Evolutionary conservation across 2,329 filamentous ascomycete genomes (phyloP), one percentile per base, ranked within the genome.

Genomic region (Didymella exigua): DNA sequence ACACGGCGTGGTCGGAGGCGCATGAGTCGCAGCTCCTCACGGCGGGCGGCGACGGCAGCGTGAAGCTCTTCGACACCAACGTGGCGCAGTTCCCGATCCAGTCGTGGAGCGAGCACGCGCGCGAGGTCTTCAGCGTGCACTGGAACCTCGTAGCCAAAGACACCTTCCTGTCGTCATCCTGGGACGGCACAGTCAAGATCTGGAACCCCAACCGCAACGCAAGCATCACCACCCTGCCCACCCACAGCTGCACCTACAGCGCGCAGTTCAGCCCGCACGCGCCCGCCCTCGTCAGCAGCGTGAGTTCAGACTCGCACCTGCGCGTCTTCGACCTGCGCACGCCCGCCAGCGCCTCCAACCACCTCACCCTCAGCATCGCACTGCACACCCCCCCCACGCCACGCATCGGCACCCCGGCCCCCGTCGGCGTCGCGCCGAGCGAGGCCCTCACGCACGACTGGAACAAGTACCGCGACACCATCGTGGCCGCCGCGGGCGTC

Each of bases 401-500:
- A 10, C 77, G 78, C n/a, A 73, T 77, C 54, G 79, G 77, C 6
- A 71, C 74, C 8, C 69, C 75, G 5, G 72, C 75, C 1, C 65
- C 74, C 0, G 73, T 75, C 8, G 73, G 74, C 1, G 73, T 81
- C 8, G 80, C 86, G n/a, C 91, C 92, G 0, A 83, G 86, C 9
- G 95, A 99, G 79, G 86, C 91, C 31, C 83, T 99, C 27, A 96
- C 93, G 0, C 95, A 98, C 76, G 95, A 99, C 76, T 99, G 95
- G 95, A 99, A 99, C 79, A 99, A 99, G 77, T 99, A 99, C 77
- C 85, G 89, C 33, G 86, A 92, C 62, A 89, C 87, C 0, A 81
- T 97, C 23, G 80, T 99, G 49, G 95, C 95, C 0, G 91, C 91
- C 0, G 95, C 86, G 1, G 93, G 95, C 49, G 95, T 98, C 3